Evolutionary conservation across 108 stramenopile species (phyloP).

Genomic region (Cylindrotheca closterium): DNA sequence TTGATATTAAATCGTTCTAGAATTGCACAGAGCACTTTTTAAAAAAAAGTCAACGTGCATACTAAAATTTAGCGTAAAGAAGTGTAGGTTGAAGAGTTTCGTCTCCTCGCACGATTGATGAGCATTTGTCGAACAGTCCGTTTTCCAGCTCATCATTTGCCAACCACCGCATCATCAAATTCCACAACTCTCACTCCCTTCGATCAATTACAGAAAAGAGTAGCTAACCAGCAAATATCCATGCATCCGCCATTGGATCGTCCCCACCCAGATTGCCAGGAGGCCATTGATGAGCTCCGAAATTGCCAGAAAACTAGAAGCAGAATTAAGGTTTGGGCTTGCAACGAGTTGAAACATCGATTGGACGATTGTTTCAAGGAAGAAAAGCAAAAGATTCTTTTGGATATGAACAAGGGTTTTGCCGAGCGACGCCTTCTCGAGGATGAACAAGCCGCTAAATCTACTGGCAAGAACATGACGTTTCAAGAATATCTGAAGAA

Average conservation of each 20-base stretch:
- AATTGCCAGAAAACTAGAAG: constrained; percentile 73
- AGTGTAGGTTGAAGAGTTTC: no score
- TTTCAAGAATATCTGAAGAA: constrained; percentile 75
- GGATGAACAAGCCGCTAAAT: constrained; percentile 58
- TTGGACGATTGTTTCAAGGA: constrained; percentile 81
- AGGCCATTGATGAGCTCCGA: constrained; percentile 67
- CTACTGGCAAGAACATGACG: constrained; percentile 64
- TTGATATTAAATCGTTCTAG: no score
- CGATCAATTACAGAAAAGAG: no score
- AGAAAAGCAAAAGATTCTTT: constrained; percentile 77
- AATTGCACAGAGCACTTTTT: no score
- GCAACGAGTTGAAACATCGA: constrained; percentile 74
- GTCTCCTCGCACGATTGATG: no score
- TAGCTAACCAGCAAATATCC: neutral
- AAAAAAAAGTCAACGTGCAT: no score
- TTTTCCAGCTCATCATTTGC: no score
- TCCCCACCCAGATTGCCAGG: constrained; percentile 89
- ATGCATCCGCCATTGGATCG: constrained; percentile 94
- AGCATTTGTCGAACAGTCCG: no score
- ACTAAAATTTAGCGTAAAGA: no score
- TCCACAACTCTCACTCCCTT: no score
- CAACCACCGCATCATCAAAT: no score
- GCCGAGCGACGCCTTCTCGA: constrained; percentile 47
- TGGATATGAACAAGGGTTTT: constrained; percentile 63
- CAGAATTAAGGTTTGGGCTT: constrained; percentile 79